These are phyloP conservation scores for Geotrichum bryndzae DNA, from an alignment of 1,139 yeast species.

Conservation along the genomic window DNA sequence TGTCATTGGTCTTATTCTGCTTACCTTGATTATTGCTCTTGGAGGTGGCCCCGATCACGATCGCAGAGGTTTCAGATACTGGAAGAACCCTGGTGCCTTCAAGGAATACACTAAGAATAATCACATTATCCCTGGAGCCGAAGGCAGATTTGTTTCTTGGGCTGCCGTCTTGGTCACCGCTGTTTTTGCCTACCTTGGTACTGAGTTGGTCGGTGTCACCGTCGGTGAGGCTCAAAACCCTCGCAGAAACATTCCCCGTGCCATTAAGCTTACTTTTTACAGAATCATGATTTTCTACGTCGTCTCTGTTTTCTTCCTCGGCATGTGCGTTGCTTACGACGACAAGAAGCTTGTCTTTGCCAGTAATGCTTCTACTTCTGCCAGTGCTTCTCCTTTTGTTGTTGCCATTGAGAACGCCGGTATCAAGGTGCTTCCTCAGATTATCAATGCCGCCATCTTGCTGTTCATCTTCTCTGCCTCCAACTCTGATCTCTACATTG, in stretches of 20 bases:
- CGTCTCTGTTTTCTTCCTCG: conserved; percentile 44
- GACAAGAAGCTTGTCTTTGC: conserved; percentile 35
- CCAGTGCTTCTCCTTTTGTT: conserved; percentile 71
- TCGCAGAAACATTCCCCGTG: conserved; percentile 66
- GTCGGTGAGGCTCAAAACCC: conserved; percentile 82
- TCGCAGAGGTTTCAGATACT: conserved; percentile 60
- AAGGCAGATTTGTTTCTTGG: conserved; percentile 59
- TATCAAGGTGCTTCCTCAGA: conserved; percentile 54
- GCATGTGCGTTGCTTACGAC: conserved; percentile 42
- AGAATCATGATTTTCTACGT: conserved; percentile 47
- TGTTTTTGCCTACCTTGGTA: conserved; percentile 57
- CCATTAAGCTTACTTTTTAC: conserved; percentile 70
- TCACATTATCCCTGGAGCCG: conserved; percentile 33
- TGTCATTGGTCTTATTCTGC: conserved; percentile 61
- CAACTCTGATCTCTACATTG: conserved; percentile 66
- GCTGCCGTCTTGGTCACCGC: conserved; percentile 52
- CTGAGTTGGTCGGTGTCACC: conserved; percentile 66
- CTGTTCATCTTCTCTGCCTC: conserved; percentile 67
- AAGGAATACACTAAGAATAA: conserved; percentile 37
- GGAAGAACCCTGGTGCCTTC: conserved; percentile 62
- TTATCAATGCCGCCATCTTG: conserved; percentile 63
- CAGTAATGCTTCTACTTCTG: conserved; percentile 37
- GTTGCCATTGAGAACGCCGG: conserved; percentile 57
- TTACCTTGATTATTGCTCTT: conserved; percentile 63
- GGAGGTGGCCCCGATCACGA: conserved; percentile 67